These are phyloP conservation scores for Cryomyces minteri DNA, from an alignment of 495 filamentous ascomycete genomes.

Conservation along the genomic window DNA sequence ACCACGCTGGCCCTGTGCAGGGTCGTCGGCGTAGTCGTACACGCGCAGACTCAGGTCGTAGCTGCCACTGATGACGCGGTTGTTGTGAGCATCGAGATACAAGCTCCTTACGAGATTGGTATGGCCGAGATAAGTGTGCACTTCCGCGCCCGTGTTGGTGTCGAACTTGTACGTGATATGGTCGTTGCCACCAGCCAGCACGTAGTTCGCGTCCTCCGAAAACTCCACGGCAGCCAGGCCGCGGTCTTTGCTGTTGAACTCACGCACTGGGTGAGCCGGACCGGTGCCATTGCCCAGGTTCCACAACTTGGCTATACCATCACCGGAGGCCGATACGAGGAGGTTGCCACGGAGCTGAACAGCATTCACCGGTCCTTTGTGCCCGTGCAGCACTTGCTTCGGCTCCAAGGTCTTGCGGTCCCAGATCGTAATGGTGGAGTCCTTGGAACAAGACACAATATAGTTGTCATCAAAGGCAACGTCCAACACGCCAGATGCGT, in stretches of 20 bases:
- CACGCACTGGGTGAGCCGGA: constrained; percentile 35
- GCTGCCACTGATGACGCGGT: constrained; percentile 71
- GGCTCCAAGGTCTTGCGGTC: constrained; percentile 58
- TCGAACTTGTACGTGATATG: constrained; percentile 88
- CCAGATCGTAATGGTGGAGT: constrained; percentile 83
- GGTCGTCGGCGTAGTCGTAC: constrained; percentile 44
- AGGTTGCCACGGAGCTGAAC: constrained; percentile 84
- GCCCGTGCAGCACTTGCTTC: constrained; percentile 59
- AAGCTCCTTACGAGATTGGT: constrained; percentile 66
- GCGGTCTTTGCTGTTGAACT: constrained; percentile 71
- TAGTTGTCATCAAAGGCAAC: constrained; percentile 78
- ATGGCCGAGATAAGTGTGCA: constrained; percentile 62
- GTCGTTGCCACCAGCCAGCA: constrained; percentile 88
- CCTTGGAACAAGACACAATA: constrained; percentile 93
- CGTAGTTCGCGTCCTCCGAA: constrained; percentile 70
- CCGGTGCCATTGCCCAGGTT: constrained; percentile 70
- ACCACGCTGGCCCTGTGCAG: constrained; percentile 11
- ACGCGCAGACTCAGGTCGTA: constrained; percentile 93
- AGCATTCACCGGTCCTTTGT: constrained; percentile 84
- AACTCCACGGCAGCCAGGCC: constrained; percentile 94
- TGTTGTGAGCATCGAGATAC: constrained; percentile 68
- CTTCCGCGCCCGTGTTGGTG: constrained; percentile 68
- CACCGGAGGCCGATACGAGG: constrained; percentile 79
- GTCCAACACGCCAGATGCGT: constrained; percentile 79
- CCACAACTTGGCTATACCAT: constrained; percentile 87